phyloP scores from a whole-genome alignment of 176 grass and related monocot genomes.

The Oryza glaberrima region DNA sequence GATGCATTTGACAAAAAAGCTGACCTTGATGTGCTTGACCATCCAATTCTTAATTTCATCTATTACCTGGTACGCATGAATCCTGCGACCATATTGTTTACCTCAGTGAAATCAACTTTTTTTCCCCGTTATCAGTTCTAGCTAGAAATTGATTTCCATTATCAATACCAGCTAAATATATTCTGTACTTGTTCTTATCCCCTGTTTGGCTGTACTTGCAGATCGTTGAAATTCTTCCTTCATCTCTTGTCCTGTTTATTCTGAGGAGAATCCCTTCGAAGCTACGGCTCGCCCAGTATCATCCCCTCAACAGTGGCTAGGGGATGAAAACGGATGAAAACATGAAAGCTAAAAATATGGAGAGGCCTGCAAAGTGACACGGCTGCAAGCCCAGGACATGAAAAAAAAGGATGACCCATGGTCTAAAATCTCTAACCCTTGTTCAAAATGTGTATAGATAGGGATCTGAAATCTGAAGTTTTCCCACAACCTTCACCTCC shows the following conservation, averaged over 20 bases:
- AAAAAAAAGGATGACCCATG: background rate
- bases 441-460: slow-evolving; percentile 28
- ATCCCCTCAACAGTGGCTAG: slow-evolving; percentile 49
- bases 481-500: background rate
- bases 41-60: slow-evolving; percentile 79
- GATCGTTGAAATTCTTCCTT: slow-evolving; percentile 78
- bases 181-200: slow-evolving; percentile 2
- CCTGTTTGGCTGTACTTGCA: slow-evolving; percentile 29
- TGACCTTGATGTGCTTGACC: slow-evolving; percentile 76
- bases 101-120: background rate
- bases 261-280: slow-evolving; percentile 80
- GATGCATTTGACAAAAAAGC: slow-evolving; percentile 70
- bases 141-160: background rate
- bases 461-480: slow-evolving; percentile 6
- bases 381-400: background rate
- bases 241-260: slow-evolving; percentile 75
- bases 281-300: slow-evolving; percentile 41
- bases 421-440: background rate
- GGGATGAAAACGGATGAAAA: slow-evolving; percentile 25
- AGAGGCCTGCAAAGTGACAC: background rate
- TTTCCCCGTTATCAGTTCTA: background rate
- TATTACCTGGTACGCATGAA: slow-evolving; percentile 67
- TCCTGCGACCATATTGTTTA: background rate
- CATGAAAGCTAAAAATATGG: background rate
- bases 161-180: background rate